Conservation (phyloP, 2,329 filamentous ascomycete species). For the Talaromyces piceae region DNA sequence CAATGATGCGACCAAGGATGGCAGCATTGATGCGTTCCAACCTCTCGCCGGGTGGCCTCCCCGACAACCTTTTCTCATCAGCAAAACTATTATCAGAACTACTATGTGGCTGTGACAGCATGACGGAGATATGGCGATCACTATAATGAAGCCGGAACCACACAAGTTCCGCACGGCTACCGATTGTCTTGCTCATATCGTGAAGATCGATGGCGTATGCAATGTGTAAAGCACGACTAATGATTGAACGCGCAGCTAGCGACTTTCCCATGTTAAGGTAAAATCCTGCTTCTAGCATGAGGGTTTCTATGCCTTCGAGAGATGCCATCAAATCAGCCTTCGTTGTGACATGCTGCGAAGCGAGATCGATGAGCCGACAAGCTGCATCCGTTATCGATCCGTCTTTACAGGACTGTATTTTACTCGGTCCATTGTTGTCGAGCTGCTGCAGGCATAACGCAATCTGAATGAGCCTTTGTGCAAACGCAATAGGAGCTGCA, state of each 20-base stretch:
- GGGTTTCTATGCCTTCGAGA: constrained; percentile 45
- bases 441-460: constrained; percentile 15
- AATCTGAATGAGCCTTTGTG: constrained; percentile 14
- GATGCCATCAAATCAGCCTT: constrained; percentile 41
- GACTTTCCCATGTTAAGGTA: constrained; percentile 48
- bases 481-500: constrained; percentile 13
- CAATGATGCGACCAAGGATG: constrained; percentile 13
- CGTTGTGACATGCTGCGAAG: constrained; percentile 26
- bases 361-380: constrained; percentile 11
- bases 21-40: constrained; percentile 13
- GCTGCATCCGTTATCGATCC: constrained; percentile 9
- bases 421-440: not conserved
- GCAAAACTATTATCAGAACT: constrained; percentile 17
- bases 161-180: constrained; percentile 15
- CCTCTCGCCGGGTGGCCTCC: constrained; percentile 4
- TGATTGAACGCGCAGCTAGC: constrained; percentile 43
- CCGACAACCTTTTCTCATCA: not conserved
- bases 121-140: constrained; percentile 44
- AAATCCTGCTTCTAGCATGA: constrained; percentile 43
- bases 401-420: constrained; percentile 5
- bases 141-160: constrained; percentile 34
- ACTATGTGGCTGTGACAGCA: constrained; percentile 43
- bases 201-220: constrained; percentile 42
- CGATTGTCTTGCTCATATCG: constrained; percentile 14
- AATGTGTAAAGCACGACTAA: constrained; percentile 42